A percentile compares a stretch with the other conserved stretches of the same genome.
Conservation (phyloP, 2,329 filamentous ascomycete species). For the Sporothrix euskadiensis region DNA sequence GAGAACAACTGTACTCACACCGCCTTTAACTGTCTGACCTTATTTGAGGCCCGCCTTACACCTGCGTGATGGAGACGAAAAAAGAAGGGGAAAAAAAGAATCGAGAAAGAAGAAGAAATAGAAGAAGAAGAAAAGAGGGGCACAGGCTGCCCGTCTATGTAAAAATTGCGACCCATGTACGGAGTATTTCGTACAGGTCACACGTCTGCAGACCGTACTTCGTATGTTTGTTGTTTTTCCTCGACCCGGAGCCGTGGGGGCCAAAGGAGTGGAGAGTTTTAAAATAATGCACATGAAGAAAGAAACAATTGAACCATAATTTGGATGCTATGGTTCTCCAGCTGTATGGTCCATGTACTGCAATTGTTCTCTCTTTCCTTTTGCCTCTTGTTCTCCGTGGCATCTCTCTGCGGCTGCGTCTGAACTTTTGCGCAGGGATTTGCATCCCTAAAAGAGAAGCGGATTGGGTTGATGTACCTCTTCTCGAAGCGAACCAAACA, state of each 20-base stretch:
- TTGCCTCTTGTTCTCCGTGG: not conserved
- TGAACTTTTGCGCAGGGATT: not conserved
- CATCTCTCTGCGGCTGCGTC: not conserved
- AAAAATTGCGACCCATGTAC: not conserved
- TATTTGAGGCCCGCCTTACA: too few species aligned
- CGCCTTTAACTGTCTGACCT: too few species aligned
- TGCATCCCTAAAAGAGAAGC: too few species aligned
- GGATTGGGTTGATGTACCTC: not conserved
- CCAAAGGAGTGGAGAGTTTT: not conserved
- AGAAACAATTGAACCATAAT: not conserved
- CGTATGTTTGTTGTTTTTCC: not conserved
- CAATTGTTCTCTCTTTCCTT: not conserved
- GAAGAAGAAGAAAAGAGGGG: not conserved
- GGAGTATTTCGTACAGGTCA: not conserved
- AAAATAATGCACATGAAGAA: not conserved
- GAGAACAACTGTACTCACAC: too few species aligned
- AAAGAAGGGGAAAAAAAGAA: too few species aligned
- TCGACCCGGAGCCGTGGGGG: not conserved
- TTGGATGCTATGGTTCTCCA: not conserved
- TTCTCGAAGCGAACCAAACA: not conserved
- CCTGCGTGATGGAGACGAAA: too few species aligned
- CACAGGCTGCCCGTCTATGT: not conserved
- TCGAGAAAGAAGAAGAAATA: too few species aligned
- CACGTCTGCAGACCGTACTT: too few species aligned
- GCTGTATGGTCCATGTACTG: not conserved